Evolutionary conservation across 2,329 filamentous ascomycete genomes (phyloP).

Genomic region (Sporothrix mexicana): DNA sequence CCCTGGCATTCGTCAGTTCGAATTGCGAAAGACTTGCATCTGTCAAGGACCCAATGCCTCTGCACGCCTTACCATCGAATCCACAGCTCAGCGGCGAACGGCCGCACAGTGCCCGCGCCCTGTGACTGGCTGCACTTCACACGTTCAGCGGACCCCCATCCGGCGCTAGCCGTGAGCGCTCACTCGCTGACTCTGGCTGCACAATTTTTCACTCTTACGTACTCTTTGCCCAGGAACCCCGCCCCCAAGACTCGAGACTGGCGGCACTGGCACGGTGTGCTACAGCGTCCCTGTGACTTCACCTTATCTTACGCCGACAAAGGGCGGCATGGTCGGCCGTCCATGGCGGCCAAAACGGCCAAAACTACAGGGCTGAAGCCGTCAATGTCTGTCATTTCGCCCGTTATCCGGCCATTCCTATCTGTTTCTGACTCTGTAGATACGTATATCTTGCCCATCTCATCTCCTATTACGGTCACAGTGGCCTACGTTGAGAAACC

Average conservation of each 20-base stretch:
- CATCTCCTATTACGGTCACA: background rate
- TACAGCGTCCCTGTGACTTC: background rate
- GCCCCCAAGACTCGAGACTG: background rate
- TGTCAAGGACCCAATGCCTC: background rate
- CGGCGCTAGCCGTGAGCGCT: conserved; percentile 19
- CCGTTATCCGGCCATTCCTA: background rate
- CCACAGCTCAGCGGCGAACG: background rate
- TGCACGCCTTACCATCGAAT: background rate
- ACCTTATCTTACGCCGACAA: conserved; percentile 16
- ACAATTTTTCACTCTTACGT: conserved; percentile 9
- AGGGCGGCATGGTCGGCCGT: background rate
- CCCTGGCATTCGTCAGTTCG: conserved; percentile 8
- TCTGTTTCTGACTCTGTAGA: background rate
- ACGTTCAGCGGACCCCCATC: background rate
- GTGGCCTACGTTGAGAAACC: background rate
- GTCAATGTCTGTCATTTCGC: background rate
- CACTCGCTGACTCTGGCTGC: conserved; percentile 16
- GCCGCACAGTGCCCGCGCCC: conserved; percentile 15
- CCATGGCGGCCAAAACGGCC: background rate
- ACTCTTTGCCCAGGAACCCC: background rate
- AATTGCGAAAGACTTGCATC: background rate
- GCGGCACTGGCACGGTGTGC: conserved; percentile 6
- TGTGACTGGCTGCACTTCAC: conserved; percentile 8
- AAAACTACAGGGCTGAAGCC: background rate
- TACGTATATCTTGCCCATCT: background rate